These are phyloP conservation scores for Penicillium brevicompactum DNA, from an alignment of 2,329 filamentous ascomycete genomes.

Conservation along the genomic window DNA sequence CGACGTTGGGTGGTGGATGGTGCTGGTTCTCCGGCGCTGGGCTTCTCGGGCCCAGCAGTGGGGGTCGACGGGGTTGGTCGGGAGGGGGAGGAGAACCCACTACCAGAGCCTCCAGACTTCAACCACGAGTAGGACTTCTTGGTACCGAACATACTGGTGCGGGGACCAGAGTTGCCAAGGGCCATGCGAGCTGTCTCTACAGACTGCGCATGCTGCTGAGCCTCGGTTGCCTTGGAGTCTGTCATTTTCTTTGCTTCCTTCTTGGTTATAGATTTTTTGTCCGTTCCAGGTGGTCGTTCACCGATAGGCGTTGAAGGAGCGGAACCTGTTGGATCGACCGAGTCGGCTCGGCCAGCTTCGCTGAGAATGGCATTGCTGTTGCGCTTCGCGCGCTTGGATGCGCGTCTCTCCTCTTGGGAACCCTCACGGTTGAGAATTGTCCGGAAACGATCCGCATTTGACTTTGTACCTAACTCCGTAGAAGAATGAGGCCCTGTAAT, in stretches of 20 bases:
- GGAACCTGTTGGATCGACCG: constrained; percentile 62
- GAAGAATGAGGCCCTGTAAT: constrained; percentile 40
- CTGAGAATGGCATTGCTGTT: constrained; percentile 57
- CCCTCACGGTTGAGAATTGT: constrained; percentile 67
- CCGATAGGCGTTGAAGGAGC: constrained; percentile 54
- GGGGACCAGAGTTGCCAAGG: constrained; percentile 46
- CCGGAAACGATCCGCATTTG: constrained; percentile 57
- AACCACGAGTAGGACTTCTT: constrained; percentile 55
- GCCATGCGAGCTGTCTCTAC: constrained; percentile 82
- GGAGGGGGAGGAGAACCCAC: constrained; percentile 42
- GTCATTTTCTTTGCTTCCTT: constrained; percentile 80
- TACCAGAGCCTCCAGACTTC: constrained; percentile 39
- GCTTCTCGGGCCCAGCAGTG: constrained; percentile 33
- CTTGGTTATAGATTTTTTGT: constrained; percentile 74
- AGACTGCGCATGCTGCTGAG: constrained; percentile 76
- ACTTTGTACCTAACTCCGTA: constrained; percentile 46
- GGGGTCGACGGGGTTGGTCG: constrained; percentile 34
- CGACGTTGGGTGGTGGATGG: constrained; percentile 55
- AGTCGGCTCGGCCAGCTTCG: constrained; percentile 55
- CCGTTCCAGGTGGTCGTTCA: constrained; percentile 60
- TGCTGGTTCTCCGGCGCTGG: constrained; percentile 32
- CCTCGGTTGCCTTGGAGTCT: constrained; percentile 74
- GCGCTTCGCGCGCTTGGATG: constrained; percentile 68
- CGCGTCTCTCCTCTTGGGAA: constrained; percentile 70
- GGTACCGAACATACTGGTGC: constrained; percentile 42